These are phyloP conservation scores for Yamadazyma olivae DNA, from an alignment of 805 yeast species.

Conservation along the genomic window DNA sequence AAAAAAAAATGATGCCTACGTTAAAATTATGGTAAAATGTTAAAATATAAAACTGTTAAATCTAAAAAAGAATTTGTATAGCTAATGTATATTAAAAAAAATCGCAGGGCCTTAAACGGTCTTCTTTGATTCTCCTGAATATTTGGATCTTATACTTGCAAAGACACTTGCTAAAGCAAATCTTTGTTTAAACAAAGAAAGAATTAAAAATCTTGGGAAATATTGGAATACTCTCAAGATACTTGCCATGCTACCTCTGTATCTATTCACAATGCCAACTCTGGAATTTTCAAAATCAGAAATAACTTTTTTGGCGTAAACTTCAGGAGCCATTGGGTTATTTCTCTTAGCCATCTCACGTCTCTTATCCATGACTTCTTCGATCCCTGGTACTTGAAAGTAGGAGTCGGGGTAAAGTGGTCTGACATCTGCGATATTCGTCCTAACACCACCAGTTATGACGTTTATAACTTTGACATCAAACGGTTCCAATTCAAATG, in stretches of 20 bases:
- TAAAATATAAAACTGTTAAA: too few relatives aligned
- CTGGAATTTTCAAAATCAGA: constrained; percentile 39
- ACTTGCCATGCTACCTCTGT: constrained; percentile 51
- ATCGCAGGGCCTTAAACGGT: too few relatives aligned
- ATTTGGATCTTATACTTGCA: constrained; percentile 7
- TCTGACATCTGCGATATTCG: constrained; percentile 67
- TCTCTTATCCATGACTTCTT: constrained; percentile 47
- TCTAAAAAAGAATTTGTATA: too few relatives aligned
- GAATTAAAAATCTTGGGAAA: constrained; percentile 50
- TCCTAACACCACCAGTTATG: constrained; percentile 73
- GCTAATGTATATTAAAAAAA: too few relatives aligned
- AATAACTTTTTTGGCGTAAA: constrained; percentile 55
- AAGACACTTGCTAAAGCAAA: constrained; percentile 26
- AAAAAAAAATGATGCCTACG: too few relatives aligned
- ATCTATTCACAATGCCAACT: constrained; percentile 42
- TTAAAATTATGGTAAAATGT: too few relatives aligned
- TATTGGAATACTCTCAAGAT: constrained; percentile 30
- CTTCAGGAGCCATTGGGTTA: constrained; percentile 58
- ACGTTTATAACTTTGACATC: constrained; percentile 68
- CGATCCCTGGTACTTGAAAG: constrained; percentile 50
- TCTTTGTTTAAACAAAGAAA: constrained; percentile 34
- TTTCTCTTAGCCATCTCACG: constrained; percentile 57
- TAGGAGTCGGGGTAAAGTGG: constrained; percentile 55
- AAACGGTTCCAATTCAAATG: constrained; percentile 68
- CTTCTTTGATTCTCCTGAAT: too few relatives aligned